Evolutionary conservation across 2,329 filamentous ascomycete species (phyloP), one percentile per base, ranked within the genome.

Genomic region (Dactylonectria estremocensis): DNA sequence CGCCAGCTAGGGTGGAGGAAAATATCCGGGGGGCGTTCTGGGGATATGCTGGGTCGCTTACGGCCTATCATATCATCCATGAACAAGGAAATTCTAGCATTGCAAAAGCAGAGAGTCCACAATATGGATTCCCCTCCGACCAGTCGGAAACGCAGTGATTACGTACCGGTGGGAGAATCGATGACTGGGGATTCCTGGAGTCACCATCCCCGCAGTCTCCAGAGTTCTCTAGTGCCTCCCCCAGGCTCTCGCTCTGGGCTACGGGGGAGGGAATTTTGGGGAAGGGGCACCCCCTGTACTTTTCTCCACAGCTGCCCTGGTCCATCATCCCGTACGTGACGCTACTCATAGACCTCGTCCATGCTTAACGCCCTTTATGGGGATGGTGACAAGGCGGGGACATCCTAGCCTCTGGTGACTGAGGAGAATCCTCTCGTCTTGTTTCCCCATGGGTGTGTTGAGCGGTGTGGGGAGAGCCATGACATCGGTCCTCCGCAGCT

Each of bases 71-170:
- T 22, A 7, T 16, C 6, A 40, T 45, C 10, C 53, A 56, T 20
- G 28, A 50, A 35, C 50, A 18, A 52, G 28, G 31, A 52, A 53
- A 53, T 22, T 14, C 6, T 14, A 7, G 11, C 48, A 52, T 37
- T 5, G 46, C n/a, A 35, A 60, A 60, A 45, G 31, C 18, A 22
- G 11, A 52, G 35, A 52, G 57, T 28, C 31, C 55, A 4, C 11
- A 3, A 7, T 40, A 40, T 20, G n/a, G 10, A 4, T 28, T 28
- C 31, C 16, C 16, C n/a, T 9, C 20, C 63, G 35, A 55, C 63
- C 43, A 65, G 55, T 65, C 63, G 56, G 56, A 40, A 31, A 20
- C 16, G 40, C 13, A 55, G 43, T 52, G 59, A 61, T 65, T 65
- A 60, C 62, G 48, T 60, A 65, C 55, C 62, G 56, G 24, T 28